These are phyloP conservation scores for Aspergillus brunneoviolaceus DNA, from an alignment of 2,329 filamentous ascomycete genomes.

Conservation along the genomic window DNA sequence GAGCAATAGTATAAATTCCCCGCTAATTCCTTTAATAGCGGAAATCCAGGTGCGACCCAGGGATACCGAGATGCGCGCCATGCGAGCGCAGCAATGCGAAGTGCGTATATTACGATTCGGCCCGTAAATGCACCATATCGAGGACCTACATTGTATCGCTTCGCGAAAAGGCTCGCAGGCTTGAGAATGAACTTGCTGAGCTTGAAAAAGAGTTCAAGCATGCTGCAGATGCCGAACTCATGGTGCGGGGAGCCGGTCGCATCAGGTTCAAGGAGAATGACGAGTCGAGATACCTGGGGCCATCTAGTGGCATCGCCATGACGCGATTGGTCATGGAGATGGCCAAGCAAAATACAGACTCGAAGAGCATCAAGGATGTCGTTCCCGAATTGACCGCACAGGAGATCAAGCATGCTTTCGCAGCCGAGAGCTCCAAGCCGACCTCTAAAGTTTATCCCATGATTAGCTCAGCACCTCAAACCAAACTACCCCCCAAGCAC, in stretches of 20 bases:
- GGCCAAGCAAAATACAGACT: constrained; percentile 88
- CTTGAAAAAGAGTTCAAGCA: constrained; percentile 75
- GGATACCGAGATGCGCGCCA: constrained; percentile 83
- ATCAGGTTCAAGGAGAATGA: constrained; percentile 82
- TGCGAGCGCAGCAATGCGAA: constrained; percentile 88
- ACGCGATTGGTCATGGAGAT: constrained; percentile 94
- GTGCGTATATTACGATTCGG: constrained; percentile 94
- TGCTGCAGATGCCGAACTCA: constrained; percentile 72
- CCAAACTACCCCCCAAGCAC: constrained; percentile 68
- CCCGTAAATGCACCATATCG: constrained; percentile 80
- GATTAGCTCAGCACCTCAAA: constrained; percentile 79
- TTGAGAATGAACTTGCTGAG: constrained; percentile 78
- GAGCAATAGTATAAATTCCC: neutral
- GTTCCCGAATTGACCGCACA: constrained; percentile 72
- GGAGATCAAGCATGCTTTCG: constrained; percentile 67
- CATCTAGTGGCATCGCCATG: constrained; percentile 94
- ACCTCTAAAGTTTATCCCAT: constrained; percentile 84
- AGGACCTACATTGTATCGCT: constrained; percentile 90
- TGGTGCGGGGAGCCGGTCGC: constrained; percentile 81
- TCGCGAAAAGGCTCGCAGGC: constrained; percentile 77
- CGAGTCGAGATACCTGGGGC: constrained; percentile 86
- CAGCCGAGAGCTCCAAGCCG: constrained; percentile 64
- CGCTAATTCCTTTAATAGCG: constrained; percentile 55
- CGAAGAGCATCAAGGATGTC: constrained; percentile 87
- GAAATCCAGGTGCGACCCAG: constrained; percentile 94